A percentile compares a stretch with the other conserved stretches of the same genome.
Evolutionary conservation across 441 rosid genomes (phyloP).

Genomic region (Jatropha multifida): DNA sequence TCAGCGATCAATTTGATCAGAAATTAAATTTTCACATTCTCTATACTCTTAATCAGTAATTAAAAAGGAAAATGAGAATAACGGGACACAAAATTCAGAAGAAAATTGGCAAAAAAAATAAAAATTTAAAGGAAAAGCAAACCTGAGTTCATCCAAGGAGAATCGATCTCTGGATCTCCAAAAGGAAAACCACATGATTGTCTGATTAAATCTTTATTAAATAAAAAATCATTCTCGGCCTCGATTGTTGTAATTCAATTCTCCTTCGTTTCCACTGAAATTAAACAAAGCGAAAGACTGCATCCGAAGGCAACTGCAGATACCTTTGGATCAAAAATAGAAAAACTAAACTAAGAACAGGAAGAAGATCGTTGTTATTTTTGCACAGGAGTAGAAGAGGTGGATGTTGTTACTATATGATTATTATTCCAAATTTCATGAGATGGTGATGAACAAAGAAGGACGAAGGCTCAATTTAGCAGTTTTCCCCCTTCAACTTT

Average conservation of each 20-base stretch:
- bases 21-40: not conserved
- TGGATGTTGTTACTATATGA: not conserved
- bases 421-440: not conserved
- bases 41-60: not conserved
- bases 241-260: not conserved
- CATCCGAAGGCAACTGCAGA: not conserved
- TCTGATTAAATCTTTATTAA: slow-evolving; percentile 35
- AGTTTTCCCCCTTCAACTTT: too few species aligned
- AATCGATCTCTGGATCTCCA: slow-evolving; percentile 97
- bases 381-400: too few species aligned
- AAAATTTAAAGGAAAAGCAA: slow-evolving; percentile 7
- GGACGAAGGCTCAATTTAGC: too few species aligned
- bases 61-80: not conserved
- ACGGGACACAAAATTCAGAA: not conserved
- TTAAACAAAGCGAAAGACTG: not conserved
- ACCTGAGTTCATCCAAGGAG: slow-evolving; percentile 97
- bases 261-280: not conserved
- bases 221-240: not conserved
- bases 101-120: not conserved
- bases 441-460: not conserved
- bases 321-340: too few species aligned
- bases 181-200: slow-evolving; percentile 92
- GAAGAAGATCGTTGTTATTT: not conserved
- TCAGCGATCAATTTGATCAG: not conserved
- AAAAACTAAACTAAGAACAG: not conserved